Percentiles rank a stretch among this genome's conserved stretches.
These are phyloP conservation scores for Ulvella scutata DNA, from an alignment of 139 green algal species.

Conservation along the genomic window DNA sequence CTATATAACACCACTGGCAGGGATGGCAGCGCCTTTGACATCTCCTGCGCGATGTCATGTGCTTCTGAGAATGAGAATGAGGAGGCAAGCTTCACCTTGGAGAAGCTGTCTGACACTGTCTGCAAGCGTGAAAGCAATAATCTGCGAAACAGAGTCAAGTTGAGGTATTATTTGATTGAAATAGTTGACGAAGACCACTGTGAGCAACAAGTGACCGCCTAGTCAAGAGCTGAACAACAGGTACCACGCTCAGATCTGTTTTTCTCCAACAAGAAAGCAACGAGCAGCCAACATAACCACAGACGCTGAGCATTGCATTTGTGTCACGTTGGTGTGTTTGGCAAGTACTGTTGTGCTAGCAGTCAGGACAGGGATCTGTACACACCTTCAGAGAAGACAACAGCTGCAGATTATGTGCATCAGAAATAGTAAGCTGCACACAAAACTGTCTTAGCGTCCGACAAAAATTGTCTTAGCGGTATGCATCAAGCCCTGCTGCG, in stretches of 20 bases:
- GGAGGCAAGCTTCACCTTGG: constrained; percentile 16
- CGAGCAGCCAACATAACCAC: too few species aligned
- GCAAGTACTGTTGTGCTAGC: not conserved
- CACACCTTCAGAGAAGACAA: not conserved
- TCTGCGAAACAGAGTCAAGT: too few species aligned
- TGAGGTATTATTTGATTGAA: too few species aligned
- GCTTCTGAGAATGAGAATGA: constrained; percentile 33
- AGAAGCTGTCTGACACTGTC: not conserved
- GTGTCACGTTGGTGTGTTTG: too few species aligned
- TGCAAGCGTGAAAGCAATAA: too few species aligned
- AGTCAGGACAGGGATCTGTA: not conserved
- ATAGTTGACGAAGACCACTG: not conserved
- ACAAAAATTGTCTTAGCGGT: too few species aligned
- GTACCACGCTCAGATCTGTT: too few species aligned
- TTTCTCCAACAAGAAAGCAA: too few species aligned
- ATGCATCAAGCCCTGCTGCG: not conserved
- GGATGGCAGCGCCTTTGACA: not conserved
- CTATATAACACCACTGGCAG: constrained; percentile 56
- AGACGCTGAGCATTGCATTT: too few species aligned
- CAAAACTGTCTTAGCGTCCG: too few species aligned
- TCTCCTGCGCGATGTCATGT: not conserved
- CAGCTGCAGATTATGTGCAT: not conserved
- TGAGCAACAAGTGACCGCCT: too few species aligned
- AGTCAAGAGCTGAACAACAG: too few species aligned
- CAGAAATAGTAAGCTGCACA: not conserved